Evolutionary conservation across 2,329 filamentous ascomycete species (phyloP).

Genomic region (Ophiostoma piceae): DNA sequence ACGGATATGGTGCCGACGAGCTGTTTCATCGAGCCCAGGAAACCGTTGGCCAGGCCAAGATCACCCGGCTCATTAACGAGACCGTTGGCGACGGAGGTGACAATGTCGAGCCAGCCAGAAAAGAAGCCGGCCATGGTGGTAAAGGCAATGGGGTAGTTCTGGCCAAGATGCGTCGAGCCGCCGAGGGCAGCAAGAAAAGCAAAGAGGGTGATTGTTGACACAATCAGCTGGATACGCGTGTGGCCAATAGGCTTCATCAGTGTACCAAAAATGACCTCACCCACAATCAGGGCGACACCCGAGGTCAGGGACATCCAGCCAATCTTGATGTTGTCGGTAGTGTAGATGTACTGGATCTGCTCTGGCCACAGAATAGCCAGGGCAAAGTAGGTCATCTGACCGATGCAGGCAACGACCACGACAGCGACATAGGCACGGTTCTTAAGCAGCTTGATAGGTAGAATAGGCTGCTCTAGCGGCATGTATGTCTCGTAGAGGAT

Average conservation of each 20-base stretch:
- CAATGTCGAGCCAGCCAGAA: slow-evolving; percentile 25
- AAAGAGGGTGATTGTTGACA: slow-evolving; percentile 17
- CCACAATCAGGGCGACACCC: slow-evolving; percentile 16
- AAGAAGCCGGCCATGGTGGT: slow-evolving; percentile 25
- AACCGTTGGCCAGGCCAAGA: slow-evolving; percentile 25
- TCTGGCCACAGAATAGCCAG: slow-evolving; percentile 38
- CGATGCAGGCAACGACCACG: slow-evolving; percentile 34
- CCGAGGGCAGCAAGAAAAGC: slow-evolving; percentile 22
- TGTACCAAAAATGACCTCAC: slow-evolving; percentile 19
- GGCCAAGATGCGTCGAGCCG: slow-evolving; percentile 20
- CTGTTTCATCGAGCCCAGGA: slow-evolving; percentile 24
- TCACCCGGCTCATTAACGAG: slow-evolving; percentile 24
- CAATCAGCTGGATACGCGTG: slow-evolving; percentile 21
- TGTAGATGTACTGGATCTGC: slow-evolving; percentile 34
- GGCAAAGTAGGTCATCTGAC: slow-evolving; percentile 38
- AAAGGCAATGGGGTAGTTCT: slow-evolving; percentile 21
- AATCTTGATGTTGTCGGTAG: slow-evolving; percentile 22
- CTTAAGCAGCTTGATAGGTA: background rate
- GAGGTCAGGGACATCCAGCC: slow-evolving; percentile 22
- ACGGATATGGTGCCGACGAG: slow-evolving; percentile 22
- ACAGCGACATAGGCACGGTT: slow-evolving; percentile 29
- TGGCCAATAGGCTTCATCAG: slow-evolving; percentile 20
- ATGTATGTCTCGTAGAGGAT: background rate
- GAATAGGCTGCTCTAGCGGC: background rate
- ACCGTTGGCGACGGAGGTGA: slow-evolving; percentile 23